Evolutionary conservation across 2,329 filamentous ascomycete genomes (phyloP).

Genomic region (Alternaria brassicae): DNA sequence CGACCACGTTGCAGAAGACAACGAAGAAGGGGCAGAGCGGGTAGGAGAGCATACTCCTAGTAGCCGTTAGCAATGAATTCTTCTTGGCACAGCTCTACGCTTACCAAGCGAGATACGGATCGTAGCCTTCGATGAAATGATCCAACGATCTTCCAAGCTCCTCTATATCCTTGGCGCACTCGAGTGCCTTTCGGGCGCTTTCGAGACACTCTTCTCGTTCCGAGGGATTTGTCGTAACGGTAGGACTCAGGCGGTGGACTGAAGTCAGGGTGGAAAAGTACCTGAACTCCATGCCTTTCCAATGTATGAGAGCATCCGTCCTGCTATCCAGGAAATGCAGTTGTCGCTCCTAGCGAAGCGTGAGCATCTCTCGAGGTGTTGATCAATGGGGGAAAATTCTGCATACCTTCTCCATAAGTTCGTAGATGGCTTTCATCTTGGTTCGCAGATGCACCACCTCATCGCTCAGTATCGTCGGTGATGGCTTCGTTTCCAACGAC

Average conservation of each 20-base stretch:
- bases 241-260: conserved; percentile 42
- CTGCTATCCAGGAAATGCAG: conserved; percentile 26
- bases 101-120: conserved; percentile 42
- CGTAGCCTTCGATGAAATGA: conserved; percentile 42
- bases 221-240: conserved; percentile 33
- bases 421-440: conserved; percentile 34
- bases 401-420: conserved; percentile 33
- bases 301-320: conserved; percentile 37
- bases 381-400: not conserved
- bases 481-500: conserved; percentile 28
- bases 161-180: conserved; percentile 37
- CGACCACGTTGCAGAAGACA: conserved; percentile 49
- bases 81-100: not conserved
- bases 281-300: conserved; percentile 44
- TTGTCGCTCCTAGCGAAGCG: conserved; percentile 24
- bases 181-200: conserved; percentile 42
- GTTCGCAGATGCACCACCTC: conserved; percentile 31
- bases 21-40: conserved; percentile 47
- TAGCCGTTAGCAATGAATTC: conserved; percentile 10
- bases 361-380: conserved; percentile 4
- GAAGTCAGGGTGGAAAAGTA: conserved; percentile 44
- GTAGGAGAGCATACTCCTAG: conserved; percentile 45
- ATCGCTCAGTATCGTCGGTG: conserved; percentile 20
- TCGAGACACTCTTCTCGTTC: conserved; percentile 44
- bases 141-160: conserved; percentile 29